Evolutionary conservation across 208 protist genomes (phyloP).

Genomic region (Acanthamoeba castellanii): DNA sequence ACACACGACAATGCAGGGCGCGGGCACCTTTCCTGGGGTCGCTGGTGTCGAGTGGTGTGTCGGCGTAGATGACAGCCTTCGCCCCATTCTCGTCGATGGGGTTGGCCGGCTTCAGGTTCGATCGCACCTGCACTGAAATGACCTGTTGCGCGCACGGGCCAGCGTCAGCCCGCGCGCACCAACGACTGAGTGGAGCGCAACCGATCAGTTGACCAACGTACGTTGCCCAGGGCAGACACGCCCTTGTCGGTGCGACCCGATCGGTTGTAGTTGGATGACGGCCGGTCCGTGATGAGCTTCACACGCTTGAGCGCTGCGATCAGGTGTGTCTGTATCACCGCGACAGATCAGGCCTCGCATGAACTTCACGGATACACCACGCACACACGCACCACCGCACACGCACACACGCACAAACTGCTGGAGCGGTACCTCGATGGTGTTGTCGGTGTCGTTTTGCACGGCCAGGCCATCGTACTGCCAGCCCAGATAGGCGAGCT

Average conservation of each 20-base stretch:
- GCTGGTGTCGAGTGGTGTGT: constrained; percentile 24
- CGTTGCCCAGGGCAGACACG: constrained; percentile 92
- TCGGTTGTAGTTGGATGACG: constrained; percentile 82
- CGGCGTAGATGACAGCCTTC: neutral
- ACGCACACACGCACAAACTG: neutral
- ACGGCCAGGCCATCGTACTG: constrained; percentile 89
- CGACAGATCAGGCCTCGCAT: neutral
- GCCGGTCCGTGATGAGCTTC: constrained; percentile 80
- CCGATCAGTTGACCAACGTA: constrained; percentile 32
- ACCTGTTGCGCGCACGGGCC: neutral
- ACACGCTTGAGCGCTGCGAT: constrained; percentile 85
- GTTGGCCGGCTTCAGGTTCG: constrained; percentile 68
- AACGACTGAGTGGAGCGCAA: neutral
- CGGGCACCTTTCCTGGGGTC: neutral
- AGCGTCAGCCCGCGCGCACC: neutral
- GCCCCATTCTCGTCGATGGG: neutral
- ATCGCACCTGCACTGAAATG: constrained; percentile 81
- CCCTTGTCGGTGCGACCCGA: constrained; percentile 94
- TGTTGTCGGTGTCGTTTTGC: constrained; percentile 86
- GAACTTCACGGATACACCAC: too few relatives aligned
- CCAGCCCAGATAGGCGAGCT: constrained; percentile 90
- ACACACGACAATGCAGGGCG: too few relatives aligned
- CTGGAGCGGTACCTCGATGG: constrained; percentile 84
- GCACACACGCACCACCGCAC: too few relatives aligned
- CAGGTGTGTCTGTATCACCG: constrained; percentile 78